Evolutionary conservation across 2,329 filamentous ascomycete genomes (phyloP).

Genomic region (Aspergillus awamori): DNA sequence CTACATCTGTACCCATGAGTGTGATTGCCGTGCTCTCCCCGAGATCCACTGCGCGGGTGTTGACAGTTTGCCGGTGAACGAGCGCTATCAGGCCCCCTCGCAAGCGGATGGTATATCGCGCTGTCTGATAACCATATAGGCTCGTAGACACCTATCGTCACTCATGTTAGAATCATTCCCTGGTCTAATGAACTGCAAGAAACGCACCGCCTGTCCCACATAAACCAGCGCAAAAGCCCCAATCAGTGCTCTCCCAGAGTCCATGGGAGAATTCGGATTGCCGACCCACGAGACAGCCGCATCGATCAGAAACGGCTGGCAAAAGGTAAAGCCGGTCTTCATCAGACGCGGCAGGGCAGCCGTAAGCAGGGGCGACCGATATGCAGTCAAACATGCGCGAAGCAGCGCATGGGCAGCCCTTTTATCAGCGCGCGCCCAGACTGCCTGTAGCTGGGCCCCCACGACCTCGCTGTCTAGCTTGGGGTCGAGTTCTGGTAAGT

Average conservation of each 20-base stretch:
- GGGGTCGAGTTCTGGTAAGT: slow-evolving; percentile 44
- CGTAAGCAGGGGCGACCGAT: background rate
- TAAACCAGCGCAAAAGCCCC: slow-evolving; percentile 38
- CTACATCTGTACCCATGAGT: slow-evolving; percentile 51
- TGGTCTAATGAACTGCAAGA: background rate
- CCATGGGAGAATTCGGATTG: slow-evolving; percentile 9
- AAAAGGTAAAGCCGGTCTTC: slow-evolving; percentile 27
- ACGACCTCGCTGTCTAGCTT: background rate
- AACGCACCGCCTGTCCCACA: slow-evolving; percentile 30
- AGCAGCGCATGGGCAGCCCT: background rate
- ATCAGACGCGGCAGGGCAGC: slow-evolving; percentile 26
- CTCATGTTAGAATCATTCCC: too few relatives aligned
- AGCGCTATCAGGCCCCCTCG: slow-evolving; percentile 40
- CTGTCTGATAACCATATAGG: slow-evolving; percentile 29
- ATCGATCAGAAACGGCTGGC: slow-evolving; percentile 35
- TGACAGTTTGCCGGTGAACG: slow-evolving; percentile 51
- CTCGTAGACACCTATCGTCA: slow-evolving; percentile 26
- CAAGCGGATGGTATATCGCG: slow-evolving; percentile 33
- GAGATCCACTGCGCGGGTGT: slow-evolving; percentile 31
- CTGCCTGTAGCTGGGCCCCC: background rate
- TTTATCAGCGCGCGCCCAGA: background rate
- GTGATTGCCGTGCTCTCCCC: slow-evolving; percentile 45
- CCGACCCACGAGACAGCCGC: slow-evolving; percentile 22
- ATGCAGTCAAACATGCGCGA: slow-evolving; percentile 2
- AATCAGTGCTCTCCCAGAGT: slow-evolving; percentile 33